Percentiles rank a stretch among this genome's conserved stretches.
These are phyloP conservation scores for Cyclostephanos tholiformis DNA, from an alignment of 108 stramenopile genomes.

Conservation along the genomic window DNA sequence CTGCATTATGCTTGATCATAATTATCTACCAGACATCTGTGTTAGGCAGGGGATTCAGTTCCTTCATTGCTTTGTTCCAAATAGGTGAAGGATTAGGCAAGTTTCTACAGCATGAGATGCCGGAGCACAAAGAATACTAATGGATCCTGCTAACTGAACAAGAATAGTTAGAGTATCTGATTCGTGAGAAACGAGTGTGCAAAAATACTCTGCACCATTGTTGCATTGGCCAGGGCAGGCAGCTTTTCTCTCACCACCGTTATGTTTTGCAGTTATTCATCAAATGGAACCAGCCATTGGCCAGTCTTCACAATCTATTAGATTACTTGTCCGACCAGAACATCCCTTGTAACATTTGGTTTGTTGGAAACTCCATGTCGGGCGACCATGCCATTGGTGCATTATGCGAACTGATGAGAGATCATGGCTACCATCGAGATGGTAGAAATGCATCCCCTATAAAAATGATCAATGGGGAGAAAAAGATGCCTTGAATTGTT, in stretches of 20 bases:
- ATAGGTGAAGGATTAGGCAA: too few relatives aligned
- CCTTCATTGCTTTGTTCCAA: too few relatives aligned
- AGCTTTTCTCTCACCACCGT: neutral
- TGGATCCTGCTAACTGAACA: neutral
- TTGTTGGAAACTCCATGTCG: neutral
- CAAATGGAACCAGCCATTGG: conserved; percentile 2
- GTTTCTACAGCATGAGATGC: too few relatives aligned
- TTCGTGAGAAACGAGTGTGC: neutral
- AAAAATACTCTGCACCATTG: neutral
- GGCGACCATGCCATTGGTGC: conserved; percentile 6
- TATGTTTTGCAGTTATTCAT: neutral
- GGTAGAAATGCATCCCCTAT: neutral
- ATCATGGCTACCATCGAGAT: neutral
- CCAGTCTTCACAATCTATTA: neutral
- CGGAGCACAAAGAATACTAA: neutral
- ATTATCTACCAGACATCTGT: too few relatives aligned
- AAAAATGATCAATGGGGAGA: neutral
- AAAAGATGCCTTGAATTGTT: neutral
- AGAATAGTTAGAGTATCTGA: neutral
- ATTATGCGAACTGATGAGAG: conserved; percentile 1
- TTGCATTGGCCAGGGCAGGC: neutral
- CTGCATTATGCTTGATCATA: too few relatives aligned
- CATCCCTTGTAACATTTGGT: neutral
- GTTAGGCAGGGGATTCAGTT: too few relatives aligned
- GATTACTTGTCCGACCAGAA: neutral